Conservation (phyloP, 2,329 filamentous ascomycete genomes). For the Cladosporium sp. region DNA sequence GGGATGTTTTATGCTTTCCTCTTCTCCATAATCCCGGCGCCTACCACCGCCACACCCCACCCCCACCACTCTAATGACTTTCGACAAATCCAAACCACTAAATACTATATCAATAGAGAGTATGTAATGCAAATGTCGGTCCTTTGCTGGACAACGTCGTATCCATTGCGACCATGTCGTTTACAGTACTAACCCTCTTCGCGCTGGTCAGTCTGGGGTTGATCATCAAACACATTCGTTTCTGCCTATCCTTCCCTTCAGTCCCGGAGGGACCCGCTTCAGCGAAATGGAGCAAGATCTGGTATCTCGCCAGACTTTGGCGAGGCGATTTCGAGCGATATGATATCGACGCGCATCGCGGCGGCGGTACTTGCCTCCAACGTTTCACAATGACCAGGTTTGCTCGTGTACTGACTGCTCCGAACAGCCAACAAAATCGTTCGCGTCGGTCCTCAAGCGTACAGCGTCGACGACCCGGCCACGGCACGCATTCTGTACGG, state of each 20-base stretch:
- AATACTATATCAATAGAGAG: neutral
- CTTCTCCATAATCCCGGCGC: too few species aligned
- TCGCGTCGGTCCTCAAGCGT: neutral
- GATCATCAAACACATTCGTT: neutral
- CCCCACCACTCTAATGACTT: neutral
- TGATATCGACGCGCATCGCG: neutral
- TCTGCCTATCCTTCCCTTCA: neutral
- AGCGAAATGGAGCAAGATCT: neutral
- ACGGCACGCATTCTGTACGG: neutral
- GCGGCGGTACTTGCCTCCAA: neutral
- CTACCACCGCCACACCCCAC: neutral
- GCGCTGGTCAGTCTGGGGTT: neutral
- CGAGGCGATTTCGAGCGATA: neutral
- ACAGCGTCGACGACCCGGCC: neutral
- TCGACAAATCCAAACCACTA: neutral
- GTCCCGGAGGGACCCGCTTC: neutral
- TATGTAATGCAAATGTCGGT: too few species aligned
- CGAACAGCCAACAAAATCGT: neutral
- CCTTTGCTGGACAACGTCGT: too few species aligned
- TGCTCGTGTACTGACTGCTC: neutral
- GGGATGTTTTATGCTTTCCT: neutral
- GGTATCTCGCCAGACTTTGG: neutral
- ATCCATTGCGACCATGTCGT: neutral
- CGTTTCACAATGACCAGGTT: too few species aligned
- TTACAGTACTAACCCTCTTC: neutral